Evolutionary conservation across 768 basidiomycete genomes (phyloP), one percentile per base, ranked within the genome.

Genomic region (Peribolospora kevripleyi): DNA sequence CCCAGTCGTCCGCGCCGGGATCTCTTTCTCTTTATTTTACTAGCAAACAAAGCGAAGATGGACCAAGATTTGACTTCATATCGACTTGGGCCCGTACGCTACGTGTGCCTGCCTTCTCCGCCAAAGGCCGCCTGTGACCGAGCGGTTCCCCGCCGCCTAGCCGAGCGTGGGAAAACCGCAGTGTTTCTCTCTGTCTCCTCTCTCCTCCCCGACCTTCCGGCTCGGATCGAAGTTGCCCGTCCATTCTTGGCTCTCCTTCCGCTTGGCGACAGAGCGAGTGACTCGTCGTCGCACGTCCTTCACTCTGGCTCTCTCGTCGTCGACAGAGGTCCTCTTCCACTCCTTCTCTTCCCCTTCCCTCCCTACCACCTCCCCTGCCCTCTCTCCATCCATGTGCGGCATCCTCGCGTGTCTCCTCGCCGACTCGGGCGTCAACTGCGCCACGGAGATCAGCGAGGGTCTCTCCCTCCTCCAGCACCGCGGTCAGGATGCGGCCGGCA

Each of bases 401-500:
- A 46, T 14, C 46, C 14, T 46, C 46, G 14, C 10, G 10, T 46
- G 10, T 14, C 14, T 14, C 10, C 10, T 14, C 10, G 10, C 10
- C 46, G 46, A 10, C 10, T 14, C 46, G 53, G 46, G 42, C 52
- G 53, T 51, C 40, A 43, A 56, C 13, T 55, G 55, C 55, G 62
- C 61, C 3, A 47, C 62, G 4, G 64, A 65, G 54, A 56, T 65
- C 8, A 61, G 61, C 11, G 93, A 98, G 67, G 88, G 87, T 40
- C 75, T 98, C n/a, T 83, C 88, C 36, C 72, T 98, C 46, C 73
- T 98, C 4, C 93, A 98, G 67, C 93, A 98, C 65, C 75, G 91
- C 61, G 93, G 91, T 9, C 91, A 98, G 68, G 93, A 98, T 73
- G 93, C 93, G 0, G 91, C 88, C 60, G 93, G 93, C 42, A 81